phyloP scores from a whole-genome alignment of 495 filamentous ascomycete genomes.

The Baudoinia panamericana region DNA sequence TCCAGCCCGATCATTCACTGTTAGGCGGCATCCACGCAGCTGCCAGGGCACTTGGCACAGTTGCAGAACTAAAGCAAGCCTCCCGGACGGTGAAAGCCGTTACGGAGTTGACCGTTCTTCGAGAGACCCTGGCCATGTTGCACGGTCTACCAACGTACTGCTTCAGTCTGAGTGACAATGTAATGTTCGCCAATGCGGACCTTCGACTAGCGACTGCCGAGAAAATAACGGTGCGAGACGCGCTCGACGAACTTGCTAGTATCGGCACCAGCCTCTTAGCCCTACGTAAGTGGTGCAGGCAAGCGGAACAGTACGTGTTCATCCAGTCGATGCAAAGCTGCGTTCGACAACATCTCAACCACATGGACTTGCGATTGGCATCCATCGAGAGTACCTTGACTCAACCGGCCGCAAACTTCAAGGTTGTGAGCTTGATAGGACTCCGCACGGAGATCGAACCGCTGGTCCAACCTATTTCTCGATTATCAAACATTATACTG shows the following conservation, averaged over 20 bases:
- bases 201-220: neutral
- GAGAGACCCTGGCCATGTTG: constrained; percentile 77
- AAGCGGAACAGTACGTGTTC: constrained; percentile 33
- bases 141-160: constrained; percentile 63
- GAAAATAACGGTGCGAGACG: constrained; percentile 25
- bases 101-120: constrained; percentile 61
- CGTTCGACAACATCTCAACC: constrained; percentile 30
- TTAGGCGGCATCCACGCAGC: constrained; percentile 36
- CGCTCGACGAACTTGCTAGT: constrained; percentile 33
- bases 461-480: constrained; percentile 21
- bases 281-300: constrained; percentile 35
- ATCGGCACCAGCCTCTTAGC: constrained; percentile 36
- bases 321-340: constrained; percentile 41
- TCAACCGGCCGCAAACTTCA: too few species aligned
- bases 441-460: constrained; percentile 46
- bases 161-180: constrained; percentile 29
- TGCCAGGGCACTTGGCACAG: constrained; percentile 14
- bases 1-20: constrained; percentile 28
- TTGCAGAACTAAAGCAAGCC: constrained; percentile 36
- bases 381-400: constrained; percentile 35
- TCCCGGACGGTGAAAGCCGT: too few species aligned
- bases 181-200: too few species aligned
- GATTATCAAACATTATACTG: constrained; percentile 6
- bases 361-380: constrained; percentile 37
- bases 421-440: constrained; percentile 44